Base-by-base conservation (phyloP, 2,329 filamentous ascomycete genomes). In the Cytospora piceicola region DNA sequence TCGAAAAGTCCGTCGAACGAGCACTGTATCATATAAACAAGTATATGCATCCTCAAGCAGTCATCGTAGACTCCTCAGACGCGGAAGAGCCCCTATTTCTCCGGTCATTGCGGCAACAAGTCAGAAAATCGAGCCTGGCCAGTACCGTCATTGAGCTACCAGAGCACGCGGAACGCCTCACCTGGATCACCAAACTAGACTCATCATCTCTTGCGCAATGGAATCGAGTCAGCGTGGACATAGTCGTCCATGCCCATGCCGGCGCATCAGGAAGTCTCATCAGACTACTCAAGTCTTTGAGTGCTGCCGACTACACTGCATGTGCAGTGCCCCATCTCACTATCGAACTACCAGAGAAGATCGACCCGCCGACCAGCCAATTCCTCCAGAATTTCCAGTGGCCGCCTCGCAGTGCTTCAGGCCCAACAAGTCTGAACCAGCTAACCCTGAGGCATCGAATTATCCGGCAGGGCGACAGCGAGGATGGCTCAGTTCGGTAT, bases 121-220 rank as follows among this genome's bases (percentile, higher is more conserved):
- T 46, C 17, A 55, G 32, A 20, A 66, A 63, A 22, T 30, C 32
- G 51, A 54, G 22, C 3, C 24, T 51, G 42, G 51, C 22, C 22
- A 80, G 81, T 15, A 88, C 84, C 0, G 77, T 92, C 36, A 90
- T 98, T 61, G 88, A 92, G 73, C 81, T 98, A 27, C 92, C 94
- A 0, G 79, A 81, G 46, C 81, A 85, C 62, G 82, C 85, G 1
- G 82, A 89, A 62, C 83, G 86, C 46, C 83, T 94, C 42, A 80
- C 85, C 69, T 98, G 94, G 93, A 81, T 97, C 51, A 87, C 91
- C 0, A 87, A 88, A 68, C 82, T 98, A 15, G 92, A 96, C 6
- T 51, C 66, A 9, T 30, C 54, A 36, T 66, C 66, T 3, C 52
- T 68, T 17, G 54, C 53, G 17, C 39, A 65, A 6, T 97, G 94